phyloP scores from a whole-genome alignment of 1,284 basidiomycete species.

The Peniophora sp. region DNA sequence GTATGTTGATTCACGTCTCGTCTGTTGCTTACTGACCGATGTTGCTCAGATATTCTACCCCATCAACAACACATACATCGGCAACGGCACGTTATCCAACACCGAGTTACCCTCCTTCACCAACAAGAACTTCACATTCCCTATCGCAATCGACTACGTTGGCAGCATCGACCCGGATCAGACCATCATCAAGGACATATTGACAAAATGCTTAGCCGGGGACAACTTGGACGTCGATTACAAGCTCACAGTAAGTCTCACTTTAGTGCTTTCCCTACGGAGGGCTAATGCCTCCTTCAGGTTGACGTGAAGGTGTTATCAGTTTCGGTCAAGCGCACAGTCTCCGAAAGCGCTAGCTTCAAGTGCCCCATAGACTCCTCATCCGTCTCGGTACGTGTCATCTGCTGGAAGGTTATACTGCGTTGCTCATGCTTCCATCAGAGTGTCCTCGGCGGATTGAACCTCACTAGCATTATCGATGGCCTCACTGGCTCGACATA shows the following conservation, averaged over 20 bases:
- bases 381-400: not conserved
- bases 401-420: not conserved
- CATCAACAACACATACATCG: slow-evolving; percentile 1
- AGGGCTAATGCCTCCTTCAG: not conserved
- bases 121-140: slow-evolving; percentile 1
- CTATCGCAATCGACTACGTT: not conserved
- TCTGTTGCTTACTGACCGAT: no score
- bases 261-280: not conserved
- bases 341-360: not conserved
- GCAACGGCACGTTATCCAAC: not conserved
- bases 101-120: not conserved
- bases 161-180: not conserved
- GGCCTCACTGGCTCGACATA: not conserved
- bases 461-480: not conserved
- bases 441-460: not conserved
- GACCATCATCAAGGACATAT: not conserved
- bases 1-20: no score
- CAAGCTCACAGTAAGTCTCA: not conserved
- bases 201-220: not conserved
- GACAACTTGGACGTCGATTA: not conserved
- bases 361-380: not conserved
- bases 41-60: not conserved
- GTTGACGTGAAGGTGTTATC: not conserved
- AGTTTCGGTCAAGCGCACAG: not conserved
- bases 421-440: not conserved